Evolutionary conservation across 345 rosid genomes (phyloP), one percentile per base, ranked within the genome.

Genomic region (Noccaea caerulescens): DNA sequence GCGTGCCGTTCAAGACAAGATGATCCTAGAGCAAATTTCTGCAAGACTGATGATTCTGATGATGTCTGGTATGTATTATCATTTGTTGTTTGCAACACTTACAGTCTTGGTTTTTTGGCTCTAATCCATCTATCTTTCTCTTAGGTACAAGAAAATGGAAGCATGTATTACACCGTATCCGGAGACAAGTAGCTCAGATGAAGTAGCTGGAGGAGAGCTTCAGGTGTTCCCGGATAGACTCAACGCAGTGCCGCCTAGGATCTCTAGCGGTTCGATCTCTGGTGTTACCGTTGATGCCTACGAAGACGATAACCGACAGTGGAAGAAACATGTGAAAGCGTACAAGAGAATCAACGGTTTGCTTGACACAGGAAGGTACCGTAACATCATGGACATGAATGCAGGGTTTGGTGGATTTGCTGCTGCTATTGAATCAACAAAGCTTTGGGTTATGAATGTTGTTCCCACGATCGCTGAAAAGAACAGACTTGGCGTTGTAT

Each of bases 381-480:
- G 97, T 73, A 95, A 92, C 81, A 88, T 95, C 62, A 87, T 95
- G 93, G 99, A 95, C 66, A 95, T 95, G 99, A 92, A 95, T 78
- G 99, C 99, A 60, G 92, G 92, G 8, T 73, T 92, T 77, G 99
- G 98, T 14, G 93, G 99, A 54, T 95, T 95, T 79, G 97, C 99
- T 76, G 97, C 98, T 6, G 96, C 91, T 6, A 58, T 95, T 2
- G 81, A 88, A 58, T 84, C 87, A 3, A 76, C 89, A 0, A 92
- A 92, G 70, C 76, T 87, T 66, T 92, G 98, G 99, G 92, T 89
- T 63, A 95, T 95, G 99, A 95, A 95, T 87, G 99, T 92, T 66
- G 86, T 92, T 63, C 96, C 99, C 13, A 95, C 94, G 0, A 82
- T 90, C 53, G 92, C 98, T 18, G 91, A 91, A 66, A 88, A 71